phyloP scores from a whole-genome alignment of 257 asterid species.

The Coffea eugenioides region DNA sequence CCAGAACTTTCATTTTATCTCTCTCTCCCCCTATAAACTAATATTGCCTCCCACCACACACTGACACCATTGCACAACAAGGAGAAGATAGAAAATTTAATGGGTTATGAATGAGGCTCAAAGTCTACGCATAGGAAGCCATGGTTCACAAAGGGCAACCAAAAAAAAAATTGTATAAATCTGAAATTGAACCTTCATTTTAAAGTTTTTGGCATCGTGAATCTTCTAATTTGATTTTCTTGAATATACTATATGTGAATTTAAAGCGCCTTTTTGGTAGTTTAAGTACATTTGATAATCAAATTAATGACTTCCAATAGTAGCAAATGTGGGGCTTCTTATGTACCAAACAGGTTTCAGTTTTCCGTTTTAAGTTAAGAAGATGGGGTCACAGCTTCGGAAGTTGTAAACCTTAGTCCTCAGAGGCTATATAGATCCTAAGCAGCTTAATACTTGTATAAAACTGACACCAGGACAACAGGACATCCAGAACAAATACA shows the following conservation, averaged over 20 bases:
- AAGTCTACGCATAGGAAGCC: not conserved
- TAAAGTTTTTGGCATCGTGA: not conserved
- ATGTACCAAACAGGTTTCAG: not conserved
- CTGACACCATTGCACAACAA: not conserved
- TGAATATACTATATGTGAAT: not conserved
- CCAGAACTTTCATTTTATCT: not conserved
- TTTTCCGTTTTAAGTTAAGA: not conserved
- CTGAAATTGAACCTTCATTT: not conserved
- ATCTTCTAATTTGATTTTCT: not conserved
- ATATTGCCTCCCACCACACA: not conserved
- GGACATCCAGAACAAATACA: constrained; percentile 2
- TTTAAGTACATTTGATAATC: not conserved
- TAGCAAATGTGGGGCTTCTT: not conserved
- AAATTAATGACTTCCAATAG: not conserved
- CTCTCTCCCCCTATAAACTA: not conserved
- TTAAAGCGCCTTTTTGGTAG: not conserved
- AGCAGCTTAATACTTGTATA: not conserved
- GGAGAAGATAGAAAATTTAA: not conserved
- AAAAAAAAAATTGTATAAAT: not conserved
- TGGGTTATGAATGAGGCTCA: not conserved
- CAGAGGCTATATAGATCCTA: not conserved
- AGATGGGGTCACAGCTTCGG: not conserved
- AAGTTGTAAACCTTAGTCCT: not conserved
- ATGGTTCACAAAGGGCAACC: not conserved
- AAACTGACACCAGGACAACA: not conserved